Conservation (phyloP, 2,329 filamentous ascomycete genomes). For the Cryphonectria parasitica region DNA sequence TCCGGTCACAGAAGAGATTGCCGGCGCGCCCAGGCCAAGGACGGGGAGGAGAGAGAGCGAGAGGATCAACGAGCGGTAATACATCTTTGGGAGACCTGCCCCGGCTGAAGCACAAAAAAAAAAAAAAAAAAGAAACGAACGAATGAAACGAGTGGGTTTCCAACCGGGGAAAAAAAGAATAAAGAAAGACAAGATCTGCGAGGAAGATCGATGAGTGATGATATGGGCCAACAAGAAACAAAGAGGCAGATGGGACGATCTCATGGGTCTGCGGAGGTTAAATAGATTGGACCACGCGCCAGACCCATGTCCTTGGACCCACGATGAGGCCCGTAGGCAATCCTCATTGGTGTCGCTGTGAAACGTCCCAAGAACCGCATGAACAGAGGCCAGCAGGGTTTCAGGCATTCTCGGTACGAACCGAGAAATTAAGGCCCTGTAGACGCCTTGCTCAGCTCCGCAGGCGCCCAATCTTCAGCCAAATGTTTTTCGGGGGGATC, state of each 20-base stretch:
- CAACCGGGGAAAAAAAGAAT: conserved; percentile 19
- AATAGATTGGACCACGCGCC: conserved; percentile 10
- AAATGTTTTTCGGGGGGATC: background rate
- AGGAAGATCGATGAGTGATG: conserved; percentile 22
- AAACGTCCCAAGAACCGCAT: background rate
- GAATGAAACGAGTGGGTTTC: conserved; percentile 27
- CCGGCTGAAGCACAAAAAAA: conserved; percentile 13
- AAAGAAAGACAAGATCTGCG: conserved; percentile 26
- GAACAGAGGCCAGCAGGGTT: conserved; percentile 11
- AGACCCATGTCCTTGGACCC: background rate
- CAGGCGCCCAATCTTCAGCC: conserved; percentile 16
- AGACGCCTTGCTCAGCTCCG: conserved; percentile 15
- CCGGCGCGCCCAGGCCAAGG: conserved; percentile 22
- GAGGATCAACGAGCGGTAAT: conserved; percentile 22
- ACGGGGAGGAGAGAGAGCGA: conserved; percentile 18
- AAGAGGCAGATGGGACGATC: conserved; percentile 11
- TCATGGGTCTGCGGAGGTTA: conserved; percentile 9
- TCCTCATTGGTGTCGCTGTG: conserved; percentile 2
- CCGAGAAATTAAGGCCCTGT: conserved; percentile 30
- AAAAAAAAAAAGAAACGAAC: conserved; percentile 15
- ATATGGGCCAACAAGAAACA: background rate
- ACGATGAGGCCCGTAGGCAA: background rate
- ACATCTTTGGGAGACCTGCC: conserved; percentile 27
- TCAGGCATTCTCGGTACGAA: conserved; percentile 20
- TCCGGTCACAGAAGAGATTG: background rate